phyloP scores from a whole-genome alignment of 2,329 filamentous ascomycete species.

The Rhynchosporium secalis region DNA sequence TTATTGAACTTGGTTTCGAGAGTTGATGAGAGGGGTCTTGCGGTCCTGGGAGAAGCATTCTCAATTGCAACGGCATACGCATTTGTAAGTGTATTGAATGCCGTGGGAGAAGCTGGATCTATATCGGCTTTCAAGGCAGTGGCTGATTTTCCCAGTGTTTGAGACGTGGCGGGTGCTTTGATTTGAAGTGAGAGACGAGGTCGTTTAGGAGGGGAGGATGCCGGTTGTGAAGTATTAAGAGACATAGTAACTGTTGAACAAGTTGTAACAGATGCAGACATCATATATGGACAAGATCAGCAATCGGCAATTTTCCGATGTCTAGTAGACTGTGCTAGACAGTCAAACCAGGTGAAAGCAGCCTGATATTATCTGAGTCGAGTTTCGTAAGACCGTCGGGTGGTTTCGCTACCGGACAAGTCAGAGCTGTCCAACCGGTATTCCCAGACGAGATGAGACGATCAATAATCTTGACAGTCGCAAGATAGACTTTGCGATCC shows the following conservation, averaged over 20 bases:
- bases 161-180: slow-evolving; percentile 46
- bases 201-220: slow-evolving; percentile 37
- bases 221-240: slow-evolving; percentile 27
- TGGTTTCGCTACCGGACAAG: slow-evolving; percentile 8
- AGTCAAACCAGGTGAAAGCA: slow-evolving; percentile 1
- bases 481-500: slow-evolving; percentile 7
- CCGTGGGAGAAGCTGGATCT: slow-evolving; percentile 60
- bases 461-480: slow-evolving; percentile 11
- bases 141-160: slow-evolving; percentile 45
- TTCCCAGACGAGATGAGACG: slow-evolving; percentile 14
- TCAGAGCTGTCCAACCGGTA: slow-evolving; percentile 13
- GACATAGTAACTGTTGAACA: slow-evolving; percentile 36
- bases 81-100: slow-evolving; percentile 67
- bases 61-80: slow-evolving; percentile 64
- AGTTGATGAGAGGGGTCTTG: slow-evolving; percentile 29
- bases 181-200: slow-evolving; percentile 60
- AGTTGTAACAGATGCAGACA: slow-evolving; percentile 34
- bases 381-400: slow-evolving; percentile 8
- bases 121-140: slow-evolving; percentile 47
- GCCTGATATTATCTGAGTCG: slow-evolving; percentile 9
- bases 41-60: slow-evolving; percentile 52
- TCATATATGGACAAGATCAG: slow-evolving; percentile 30
- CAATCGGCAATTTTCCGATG: slow-evolving; percentile 19
- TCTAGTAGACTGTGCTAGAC: neutral
- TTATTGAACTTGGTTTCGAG: slow-evolving; percentile 46